Evolutionary conservation across 164 flowering plant species (phyloP).

Genomic region (Macadamia integrifolia): DNA sequence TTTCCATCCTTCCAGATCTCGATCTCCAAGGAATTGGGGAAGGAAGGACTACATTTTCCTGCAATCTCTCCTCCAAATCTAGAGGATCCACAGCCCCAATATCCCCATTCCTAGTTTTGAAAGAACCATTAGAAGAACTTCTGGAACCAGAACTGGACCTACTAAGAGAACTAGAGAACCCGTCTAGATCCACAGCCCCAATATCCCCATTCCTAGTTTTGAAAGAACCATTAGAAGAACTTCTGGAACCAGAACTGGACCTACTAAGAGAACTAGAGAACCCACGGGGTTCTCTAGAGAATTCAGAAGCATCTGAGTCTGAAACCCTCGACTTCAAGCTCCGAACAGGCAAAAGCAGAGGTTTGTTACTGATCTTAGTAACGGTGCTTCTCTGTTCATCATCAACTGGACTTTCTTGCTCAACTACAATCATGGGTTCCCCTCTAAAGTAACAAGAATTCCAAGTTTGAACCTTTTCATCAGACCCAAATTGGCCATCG

Average conservation of each 20-base stretch:
- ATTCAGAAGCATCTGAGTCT: slow-evolving; percentile 19
- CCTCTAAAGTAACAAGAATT: slow-evolving; percentile 53
- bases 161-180: slow-evolving; percentile 13
- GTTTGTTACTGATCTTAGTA: slow-evolving; percentile 31
- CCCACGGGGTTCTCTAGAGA: slow-evolving; percentile 15
- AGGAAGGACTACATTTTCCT: slow-evolving; percentile 54
- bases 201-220: slow-evolving; percentile 22
- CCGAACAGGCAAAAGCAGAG: slow-evolving; percentile 73
- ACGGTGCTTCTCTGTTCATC: slow-evolving; percentile 24
- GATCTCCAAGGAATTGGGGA: slow-evolving; percentile 91
- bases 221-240: slow-evolving; percentile 12
- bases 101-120: slow-evolving; percentile 19
- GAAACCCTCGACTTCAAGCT: slow-evolving; percentile 64
- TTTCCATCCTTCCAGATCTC: slow-evolving; percentile 66
- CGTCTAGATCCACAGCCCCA: slow-evolving; percentile 21
- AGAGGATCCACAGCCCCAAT: slow-evolving; percentile 19
- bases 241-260: slow-evolving; percentile 23
- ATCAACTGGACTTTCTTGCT: slow-evolving; percentile 34
- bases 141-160: slow-evolving; percentile 28
- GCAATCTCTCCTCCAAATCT: slow-evolving; percentile 33
- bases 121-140: slow-evolving; percentile 13
- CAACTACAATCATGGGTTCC: slow-evolving; percentile 52
- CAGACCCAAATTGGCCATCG: slow-evolving; percentile 36
- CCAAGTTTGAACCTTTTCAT: slow-evolving; percentile 68
- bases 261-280: slow-evolving; percentile 17